Conservation (phyloP, 306 rosid genomes). For the Pueraria montana region DNA sequence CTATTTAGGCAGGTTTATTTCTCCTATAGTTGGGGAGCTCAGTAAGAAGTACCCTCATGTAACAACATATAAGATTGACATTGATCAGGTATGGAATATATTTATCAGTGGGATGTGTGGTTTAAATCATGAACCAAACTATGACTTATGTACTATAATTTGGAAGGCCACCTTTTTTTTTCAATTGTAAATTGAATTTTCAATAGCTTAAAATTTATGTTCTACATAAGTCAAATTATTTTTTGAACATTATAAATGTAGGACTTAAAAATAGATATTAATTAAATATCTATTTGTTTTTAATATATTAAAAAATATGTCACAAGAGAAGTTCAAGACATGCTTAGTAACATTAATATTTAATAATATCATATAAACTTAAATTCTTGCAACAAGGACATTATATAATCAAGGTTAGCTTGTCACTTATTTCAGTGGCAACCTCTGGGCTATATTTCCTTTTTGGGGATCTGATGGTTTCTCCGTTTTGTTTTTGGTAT, state of each 20-base stretch:
- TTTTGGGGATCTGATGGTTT: conserved; percentile 27
- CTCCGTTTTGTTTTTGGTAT: conserved; percentile 1
- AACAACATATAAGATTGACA: conserved; percentile 84
- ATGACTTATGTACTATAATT: conserved; percentile 14
- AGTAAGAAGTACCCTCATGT: conserved; percentile 76
- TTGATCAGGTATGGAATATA: conserved; percentile 71
- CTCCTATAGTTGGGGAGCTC: conserved; percentile 73
- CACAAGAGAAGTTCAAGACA: neutral
- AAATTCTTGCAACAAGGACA: neutral
- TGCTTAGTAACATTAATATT: neutral
- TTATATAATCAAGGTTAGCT: conserved; percentile 4
- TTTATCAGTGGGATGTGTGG: conserved; percentile 5
- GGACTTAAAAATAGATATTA: neutral
- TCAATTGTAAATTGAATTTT: neutral
- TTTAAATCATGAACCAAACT: conserved; percentile 11
- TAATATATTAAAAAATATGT: neutral
- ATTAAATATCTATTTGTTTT: neutral
- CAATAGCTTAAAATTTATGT: conserved; percentile 11
- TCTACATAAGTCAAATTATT: neutral
- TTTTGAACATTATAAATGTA: neutral
- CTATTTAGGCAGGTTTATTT: conserved; percentile 76
- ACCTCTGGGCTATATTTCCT: neutral
- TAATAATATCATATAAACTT: neutral
- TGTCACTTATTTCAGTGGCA: neutral
- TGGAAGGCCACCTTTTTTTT: conserved; percentile 1